These are phyloP conservation scores for Glonium stellatum DNA, from an alignment of 495 filamentous ascomycete species.

Conservation along the genomic window DNA sequence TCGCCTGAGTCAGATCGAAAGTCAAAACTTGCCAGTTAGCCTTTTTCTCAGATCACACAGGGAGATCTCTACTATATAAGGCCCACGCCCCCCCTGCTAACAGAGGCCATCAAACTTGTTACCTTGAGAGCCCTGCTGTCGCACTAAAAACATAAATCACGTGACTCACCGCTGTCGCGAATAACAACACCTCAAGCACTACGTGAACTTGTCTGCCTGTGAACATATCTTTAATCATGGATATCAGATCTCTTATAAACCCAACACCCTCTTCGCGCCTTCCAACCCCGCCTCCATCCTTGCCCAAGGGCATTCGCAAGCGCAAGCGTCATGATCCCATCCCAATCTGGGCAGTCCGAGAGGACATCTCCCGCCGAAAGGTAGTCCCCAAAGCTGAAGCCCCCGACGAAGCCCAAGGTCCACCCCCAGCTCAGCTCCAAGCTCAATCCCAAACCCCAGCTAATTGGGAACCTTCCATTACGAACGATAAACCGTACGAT, in stretches of 20 bases:
- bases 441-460: background rate
- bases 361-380: background rate
- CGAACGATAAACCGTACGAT: slow-evolving; percentile 15
- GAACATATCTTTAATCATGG: background rate
- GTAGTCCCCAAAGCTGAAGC: background rate
- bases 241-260: slow-evolving; percentile 4
- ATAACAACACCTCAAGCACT: background rate
- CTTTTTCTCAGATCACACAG: too few relatives aligned
- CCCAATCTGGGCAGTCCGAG: background rate
- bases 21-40: too few relatives aligned
- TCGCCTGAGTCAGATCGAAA: too few relatives aligned
- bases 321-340: slow-evolving; percentile 2
- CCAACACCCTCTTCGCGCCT: background rate
- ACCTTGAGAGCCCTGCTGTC: too few relatives aligned
- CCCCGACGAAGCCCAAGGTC: background rate
- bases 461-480: slow-evolving; percentile 16
- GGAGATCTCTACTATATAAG: too few relatives aligned
- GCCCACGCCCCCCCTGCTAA: too few relatives aligned
- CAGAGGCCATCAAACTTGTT: too few relatives aligned
- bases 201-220: background rate
- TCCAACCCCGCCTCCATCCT: background rate
- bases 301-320: background rate
- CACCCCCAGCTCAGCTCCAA: background rate
- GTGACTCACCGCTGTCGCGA: too few relatives aligned
- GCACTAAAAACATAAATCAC: too few relatives aligned